phyloP scores from a whole-genome alignment of 2,329 filamentous ascomycete species.

The Botrytis elliptica region DNA sequence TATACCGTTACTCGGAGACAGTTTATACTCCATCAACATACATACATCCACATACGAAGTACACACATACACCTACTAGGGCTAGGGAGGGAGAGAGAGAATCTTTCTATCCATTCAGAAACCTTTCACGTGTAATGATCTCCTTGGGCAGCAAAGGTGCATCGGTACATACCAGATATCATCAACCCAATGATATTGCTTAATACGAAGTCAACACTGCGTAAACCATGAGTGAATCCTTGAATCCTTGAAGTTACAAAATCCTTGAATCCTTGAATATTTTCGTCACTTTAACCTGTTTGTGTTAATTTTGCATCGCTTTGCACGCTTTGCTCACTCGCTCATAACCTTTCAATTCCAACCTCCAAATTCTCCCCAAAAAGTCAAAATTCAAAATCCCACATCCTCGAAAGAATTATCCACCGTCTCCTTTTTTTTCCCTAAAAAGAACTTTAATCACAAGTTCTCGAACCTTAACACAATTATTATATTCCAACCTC shows the following conservation, averaged over 20 bases:
- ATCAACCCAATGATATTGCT: not conserved
- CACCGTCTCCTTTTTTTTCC: not conserved
- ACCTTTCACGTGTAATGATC: not conserved
- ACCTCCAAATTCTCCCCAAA: not conserved
- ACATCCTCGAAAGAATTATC: not conserved
- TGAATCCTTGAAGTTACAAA: not conserved
- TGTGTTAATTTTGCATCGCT: not conserved
- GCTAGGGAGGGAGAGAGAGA: not conserved
- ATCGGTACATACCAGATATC: not conserved
- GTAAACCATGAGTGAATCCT: not conserved
- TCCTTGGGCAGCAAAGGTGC: not conserved
- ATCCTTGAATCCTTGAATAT: not conserved
- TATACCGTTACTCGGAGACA: not conserved
- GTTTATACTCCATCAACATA: not conserved
- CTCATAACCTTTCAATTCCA: not conserved
- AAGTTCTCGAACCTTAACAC: not conserved
- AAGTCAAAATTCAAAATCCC: not conserved
- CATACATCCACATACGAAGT: not conserved
- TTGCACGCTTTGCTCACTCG: not conserved
- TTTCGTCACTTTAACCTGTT: slow-evolving; percentile 10
- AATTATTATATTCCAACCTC: slow-evolving; percentile 11
- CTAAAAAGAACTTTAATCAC: not conserved
- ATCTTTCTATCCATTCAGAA: not conserved
- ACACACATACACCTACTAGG: not conserved
- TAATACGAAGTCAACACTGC: not conserved